phyloP scores from a whole-genome alignment of 306 rosid species.

The Malus asiatica region DNA sequence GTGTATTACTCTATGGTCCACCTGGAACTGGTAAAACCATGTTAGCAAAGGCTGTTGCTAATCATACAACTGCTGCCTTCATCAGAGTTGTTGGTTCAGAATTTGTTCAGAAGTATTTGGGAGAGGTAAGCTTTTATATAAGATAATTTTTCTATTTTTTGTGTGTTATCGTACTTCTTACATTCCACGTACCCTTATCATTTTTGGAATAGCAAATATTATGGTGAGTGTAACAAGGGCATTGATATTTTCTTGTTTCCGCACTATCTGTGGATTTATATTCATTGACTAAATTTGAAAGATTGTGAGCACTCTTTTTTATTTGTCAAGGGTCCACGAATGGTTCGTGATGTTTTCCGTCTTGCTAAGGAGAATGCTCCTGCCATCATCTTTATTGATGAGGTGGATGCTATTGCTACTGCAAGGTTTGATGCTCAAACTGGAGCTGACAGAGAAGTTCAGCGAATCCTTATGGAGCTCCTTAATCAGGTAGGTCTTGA shows the following conservation, averaged over 20 bases:
- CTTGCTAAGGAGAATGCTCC: conserved; percentile 99
- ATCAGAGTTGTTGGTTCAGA: conserved; percentile 99
- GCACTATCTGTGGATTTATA: not conserved
- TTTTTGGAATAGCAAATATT: not conserved
- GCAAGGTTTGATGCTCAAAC: conserved; percentile 99
- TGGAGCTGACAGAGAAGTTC: conserved; percentile 99
- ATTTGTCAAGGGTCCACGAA: conserved; percentile 68
- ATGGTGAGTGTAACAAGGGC: not conserved
- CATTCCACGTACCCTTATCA: too few relatives aligned
- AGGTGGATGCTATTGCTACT: conserved; percentile 98
- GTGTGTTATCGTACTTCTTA: not conserved
- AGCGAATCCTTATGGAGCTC: conserved; percentile 98
- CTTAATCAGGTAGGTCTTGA: conserved; percentile 65
- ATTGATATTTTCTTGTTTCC: not conserved
- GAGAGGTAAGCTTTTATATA: conserved; percentile 59
- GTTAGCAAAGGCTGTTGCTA: conserved; percentile 99
- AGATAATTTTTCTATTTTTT: not conserved
- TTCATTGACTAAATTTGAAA: not conserved
- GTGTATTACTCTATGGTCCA: conserved; percentile 93
- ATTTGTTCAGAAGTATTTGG: conserved; percentile 97
- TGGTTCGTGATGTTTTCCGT: conserved; percentile 99
- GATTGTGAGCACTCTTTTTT: not conserved
- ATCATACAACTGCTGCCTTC: conserved; percentile 98
- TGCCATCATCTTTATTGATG: conserved; percentile 96
- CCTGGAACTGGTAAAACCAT: conserved; percentile 99